A percentile compares a stretch with the other conserved stretches of the same genome.
These are phyloP conservation scores for Lasiodiplodia gonubiensis DNA, from an alignment of 2,329 filamentous ascomycete genomes.

Conservation along the genomic window DNA sequence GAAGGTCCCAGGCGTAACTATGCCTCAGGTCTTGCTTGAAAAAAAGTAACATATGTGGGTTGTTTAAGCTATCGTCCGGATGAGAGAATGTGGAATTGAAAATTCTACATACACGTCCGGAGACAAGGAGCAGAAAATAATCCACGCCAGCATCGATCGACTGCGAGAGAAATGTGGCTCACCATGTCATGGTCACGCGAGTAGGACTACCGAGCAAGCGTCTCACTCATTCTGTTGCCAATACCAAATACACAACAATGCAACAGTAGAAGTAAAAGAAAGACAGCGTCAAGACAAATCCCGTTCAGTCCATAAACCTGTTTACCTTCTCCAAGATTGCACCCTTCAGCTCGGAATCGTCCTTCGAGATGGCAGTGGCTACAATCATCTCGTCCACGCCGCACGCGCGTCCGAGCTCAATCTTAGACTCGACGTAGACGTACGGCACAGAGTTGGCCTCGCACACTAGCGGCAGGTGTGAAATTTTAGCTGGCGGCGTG, in stretches of 20 bases:
- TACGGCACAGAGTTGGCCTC: conserved; percentile 3
- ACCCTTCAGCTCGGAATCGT: neutral
- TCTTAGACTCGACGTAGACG: neutral
- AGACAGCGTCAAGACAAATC: neutral
- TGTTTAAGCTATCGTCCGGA: too few species aligned
- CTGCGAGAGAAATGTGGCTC: too few species aligned
- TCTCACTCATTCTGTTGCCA: neutral
- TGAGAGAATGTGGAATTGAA: too few species aligned
- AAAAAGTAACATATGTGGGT: too few species aligned
- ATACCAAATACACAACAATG: neutral
- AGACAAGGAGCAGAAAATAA: too few species aligned
- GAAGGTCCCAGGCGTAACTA: too few species aligned
- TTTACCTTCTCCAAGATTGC: neutral
- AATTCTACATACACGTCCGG: too few species aligned
- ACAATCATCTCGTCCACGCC: conserved; percentile 14
- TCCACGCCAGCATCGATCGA: too few species aligned
- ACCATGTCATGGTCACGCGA: too few species aligned
- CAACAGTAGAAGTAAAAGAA: neutral
- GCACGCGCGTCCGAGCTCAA: conserved; percentile 20
- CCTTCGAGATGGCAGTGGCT: neutral
- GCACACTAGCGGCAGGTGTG: conserved; percentile 15
- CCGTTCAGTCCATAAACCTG: neutral
- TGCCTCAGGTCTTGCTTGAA: too few species aligned
- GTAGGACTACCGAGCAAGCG: too few species aligned
- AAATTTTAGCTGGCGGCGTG: conserved; percentile 28